Percentiles rank a stretch among this genome's conserved stretches.
phyloP scores from a whole-genome alignment of 495 filamentous ascomycete species.

The Lophiostoma macrostomum region DNA sequence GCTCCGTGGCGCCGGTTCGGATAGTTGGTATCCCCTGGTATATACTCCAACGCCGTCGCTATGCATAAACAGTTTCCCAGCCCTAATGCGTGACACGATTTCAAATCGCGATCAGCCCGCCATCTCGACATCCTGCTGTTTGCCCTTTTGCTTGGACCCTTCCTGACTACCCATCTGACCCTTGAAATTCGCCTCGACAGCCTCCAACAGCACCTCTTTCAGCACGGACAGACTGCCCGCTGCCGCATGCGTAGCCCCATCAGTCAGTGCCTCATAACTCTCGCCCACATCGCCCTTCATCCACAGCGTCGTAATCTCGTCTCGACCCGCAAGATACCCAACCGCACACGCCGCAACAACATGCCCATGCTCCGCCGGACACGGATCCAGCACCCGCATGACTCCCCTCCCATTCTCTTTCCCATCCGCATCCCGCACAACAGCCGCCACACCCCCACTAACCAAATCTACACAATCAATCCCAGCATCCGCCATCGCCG shows the following conservation, averaged over 20 bases:
- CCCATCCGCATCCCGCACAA: slow-evolving; percentile 50
- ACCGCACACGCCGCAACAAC: slow-evolving; percentile 81
- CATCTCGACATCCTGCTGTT: slow-evolving; percentile 25
- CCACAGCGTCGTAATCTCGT: slow-evolving; percentile 94
- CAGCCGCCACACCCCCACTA: slow-evolving; percentile 80
- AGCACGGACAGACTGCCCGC: slow-evolving; percentile 57
- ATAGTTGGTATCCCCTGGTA: slow-evolving; percentile 8
- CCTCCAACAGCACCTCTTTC: slow-evolving; percentile 56
- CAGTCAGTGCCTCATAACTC: slow-evolving; percentile 54
- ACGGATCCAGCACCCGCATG: slow-evolving; percentile 79
- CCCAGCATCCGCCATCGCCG: slow-evolving; percentile 91
- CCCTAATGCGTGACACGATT: not conserved
- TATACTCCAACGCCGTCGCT: slow-evolving; percentile 29
- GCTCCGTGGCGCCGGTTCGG: too few species aligned
- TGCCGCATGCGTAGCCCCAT: slow-evolving; percentile 64
- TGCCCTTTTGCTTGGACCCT: not conserved
- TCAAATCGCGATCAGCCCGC: slow-evolving; percentile 6
- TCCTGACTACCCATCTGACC: not conserved
- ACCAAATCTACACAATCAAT: slow-evolving; percentile 95
- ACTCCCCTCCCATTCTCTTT: slow-evolving; percentile 32
- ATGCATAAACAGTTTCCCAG: slow-evolving; percentile 17
- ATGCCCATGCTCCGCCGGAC: slow-evolving; percentile 73
- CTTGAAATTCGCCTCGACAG: slow-evolving; percentile 40
- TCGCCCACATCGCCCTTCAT: slow-evolving; percentile 69
- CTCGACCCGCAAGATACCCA: slow-evolving; percentile 80